A percentile compares a stretch with the other conserved stretches of the same genome.
Evolutionary conservation across 2,329 filamentous ascomycete genomes (phyloP).

Genomic region (Microdochium nivale): DNA sequence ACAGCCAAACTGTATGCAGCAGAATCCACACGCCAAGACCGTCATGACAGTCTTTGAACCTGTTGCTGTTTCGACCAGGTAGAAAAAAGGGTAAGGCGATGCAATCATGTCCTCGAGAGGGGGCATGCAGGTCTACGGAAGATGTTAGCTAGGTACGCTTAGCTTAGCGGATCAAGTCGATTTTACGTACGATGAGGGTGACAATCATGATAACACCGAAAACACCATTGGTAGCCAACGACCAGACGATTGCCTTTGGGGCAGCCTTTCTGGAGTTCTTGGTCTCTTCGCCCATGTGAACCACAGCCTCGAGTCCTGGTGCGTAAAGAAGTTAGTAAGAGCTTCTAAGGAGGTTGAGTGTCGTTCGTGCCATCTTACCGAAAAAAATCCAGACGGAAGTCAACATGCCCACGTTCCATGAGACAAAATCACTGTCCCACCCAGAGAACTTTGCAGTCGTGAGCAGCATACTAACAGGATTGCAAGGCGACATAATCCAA

Average conservation of each 20-base stretch:
- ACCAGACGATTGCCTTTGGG: constrained; percentile 2
- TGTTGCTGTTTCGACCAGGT: not conserved
- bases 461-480: constrained; percentile 1
- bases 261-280: not conserved
- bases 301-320: constrained; percentile 1
- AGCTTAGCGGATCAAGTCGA: not conserved
- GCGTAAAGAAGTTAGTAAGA: not conserved
- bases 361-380: not conserved
- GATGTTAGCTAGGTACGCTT: no score
- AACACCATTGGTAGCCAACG: not conserved
- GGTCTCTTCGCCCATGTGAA: constrained; percentile 3
- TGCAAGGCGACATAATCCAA: constrained; percentile 5
- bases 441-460: constrained; percentile 2
- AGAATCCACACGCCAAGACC: not conserved
- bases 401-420: not conserved
- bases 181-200: not conserved
- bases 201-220: constrained; percentile 1
- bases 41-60: not conserved
- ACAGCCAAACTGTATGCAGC: not conserved
- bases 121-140: constrained; percentile 1
- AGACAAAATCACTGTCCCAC: constrained; percentile 4
- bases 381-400: not conserved
- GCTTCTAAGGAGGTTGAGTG: not conserved
- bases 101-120: not conserved
- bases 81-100: not conserved